Base-by-base conservation (phyloP, 768 basidiomycete species). In the Dioszegia hungarica region DNA sequence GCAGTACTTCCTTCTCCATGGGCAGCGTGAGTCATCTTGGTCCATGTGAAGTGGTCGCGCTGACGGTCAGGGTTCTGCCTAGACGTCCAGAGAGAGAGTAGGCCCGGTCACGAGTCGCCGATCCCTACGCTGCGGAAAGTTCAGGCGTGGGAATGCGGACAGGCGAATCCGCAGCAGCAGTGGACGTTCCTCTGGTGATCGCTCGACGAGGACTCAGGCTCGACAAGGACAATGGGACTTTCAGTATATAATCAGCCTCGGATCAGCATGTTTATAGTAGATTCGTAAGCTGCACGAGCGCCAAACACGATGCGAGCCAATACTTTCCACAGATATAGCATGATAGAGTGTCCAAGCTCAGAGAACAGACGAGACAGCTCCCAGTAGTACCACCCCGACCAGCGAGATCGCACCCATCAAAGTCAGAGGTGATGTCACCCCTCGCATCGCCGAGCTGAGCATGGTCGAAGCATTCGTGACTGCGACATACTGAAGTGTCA, bases 81-180 rank as follows among this genome's bases (percentile, higher is more conserved):
- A 3, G 47, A 49, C 15, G 47, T 49, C 3, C 47, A 49, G 31
- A 49, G 47, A 20, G 47, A 36, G 11, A 34, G 31, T 22, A 12
- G 20, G 15, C 33, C 47, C 3, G 47, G 47, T 11, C 34, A 49
- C 27, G 47, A 49, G 15, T n/a, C 31, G 4, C 47, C 47, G 3
- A 11, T 49, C 14, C 10, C 4, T 29, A 49, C 31, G 20, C 34
- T 34, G 29, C 34, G 47, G 47, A 49, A 49, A 33, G 9, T 54
- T 19, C 53, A 54, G 53, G 45, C 40, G 5, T 54, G 53, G 53
- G 40, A 43, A 20, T 54, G 53, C 24, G 22, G 22, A 19, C 17
- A 41, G n/a, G 22, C 12, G 19, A 40, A 54, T 25, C 28, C 37
- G 11, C 53, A 54, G 43, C 40, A 54, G 33, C n/a, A 54, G 53